phyloP scores from a whole-genome alignment of 148 eudicot genomes.

The Simmondsia chinensis region DNA sequence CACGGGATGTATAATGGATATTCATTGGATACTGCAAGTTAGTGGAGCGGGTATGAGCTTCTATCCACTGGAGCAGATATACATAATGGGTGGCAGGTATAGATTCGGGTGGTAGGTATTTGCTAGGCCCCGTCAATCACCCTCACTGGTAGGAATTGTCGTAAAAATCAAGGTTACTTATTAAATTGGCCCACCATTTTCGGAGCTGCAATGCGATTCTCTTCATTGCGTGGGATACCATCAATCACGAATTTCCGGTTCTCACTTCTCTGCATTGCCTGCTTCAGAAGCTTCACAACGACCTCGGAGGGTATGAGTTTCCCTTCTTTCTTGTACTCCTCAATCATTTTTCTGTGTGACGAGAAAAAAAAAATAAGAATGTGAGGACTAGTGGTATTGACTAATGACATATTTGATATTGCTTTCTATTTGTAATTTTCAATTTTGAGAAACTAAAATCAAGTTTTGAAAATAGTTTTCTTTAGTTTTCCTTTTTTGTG shows the following conservation, averaged over 20 bases:
- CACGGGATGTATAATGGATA: no score
- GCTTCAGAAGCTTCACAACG: slow-evolving; percentile 10
- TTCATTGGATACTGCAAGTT: no score
- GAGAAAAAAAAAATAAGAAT: not conserved
- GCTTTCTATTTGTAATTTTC: no score
- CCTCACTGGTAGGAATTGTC: not conserved
- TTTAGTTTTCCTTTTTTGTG: no score
- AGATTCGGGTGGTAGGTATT: no score
- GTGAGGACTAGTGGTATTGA: no score
- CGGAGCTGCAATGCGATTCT: slow-evolving; percentile 16
- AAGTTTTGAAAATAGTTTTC: no score
- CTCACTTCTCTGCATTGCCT: slow-evolving; percentile 16
- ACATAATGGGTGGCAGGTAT: no score
- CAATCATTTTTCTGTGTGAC: slow-evolving; percentile 20
- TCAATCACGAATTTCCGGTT: slow-evolving; percentile 15
- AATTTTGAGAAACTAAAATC: no score
- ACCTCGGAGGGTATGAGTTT: slow-evolving; percentile 22
- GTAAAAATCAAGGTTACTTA: not conserved
- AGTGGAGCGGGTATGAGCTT: no score
- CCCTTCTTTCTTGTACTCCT: slow-evolving; percentile 18
- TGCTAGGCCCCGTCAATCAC: not conserved
- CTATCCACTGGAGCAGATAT: no score
- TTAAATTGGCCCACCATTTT: slow-evolving; percentile 2
- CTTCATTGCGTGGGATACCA: slow-evolving; percentile 25
- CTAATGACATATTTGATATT: no score